These are phyloP conservation scores for Diutina catenulata DNA, from an alignment of 1,139 yeast species.

Conservation along the genomic window DNA sequence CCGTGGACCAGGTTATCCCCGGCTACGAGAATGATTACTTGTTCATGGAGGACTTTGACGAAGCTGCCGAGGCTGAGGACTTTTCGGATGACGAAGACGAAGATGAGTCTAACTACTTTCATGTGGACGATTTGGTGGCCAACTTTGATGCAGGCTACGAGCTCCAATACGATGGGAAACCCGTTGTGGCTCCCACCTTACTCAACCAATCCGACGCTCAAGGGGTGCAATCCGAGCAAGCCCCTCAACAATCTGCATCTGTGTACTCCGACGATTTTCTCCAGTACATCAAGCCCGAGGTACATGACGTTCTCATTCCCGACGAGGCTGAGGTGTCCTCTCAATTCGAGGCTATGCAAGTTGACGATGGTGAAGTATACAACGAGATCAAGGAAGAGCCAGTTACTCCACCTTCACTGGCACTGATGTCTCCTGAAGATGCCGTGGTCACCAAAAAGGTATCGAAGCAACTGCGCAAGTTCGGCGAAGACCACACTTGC, in stretches of 20 bases:
- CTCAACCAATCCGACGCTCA: too few relatives aligned
- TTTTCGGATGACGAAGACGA: constrained; percentile 4
- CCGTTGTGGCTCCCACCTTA: not conserved
- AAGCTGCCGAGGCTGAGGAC: constrained; percentile 4
- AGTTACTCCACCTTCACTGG: not conserved
- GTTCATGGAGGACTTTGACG: constrained; percentile 5
- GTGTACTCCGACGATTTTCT: not conserved
- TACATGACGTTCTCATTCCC: not conserved
- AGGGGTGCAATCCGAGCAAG: too few relatives aligned
- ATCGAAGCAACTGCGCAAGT: not conserved
- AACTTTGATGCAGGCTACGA: not conserved
- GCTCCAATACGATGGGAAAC: not conserved
- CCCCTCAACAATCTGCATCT: too few relatives aligned
- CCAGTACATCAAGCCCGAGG: constrained; percentile 2
- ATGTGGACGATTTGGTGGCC: constrained; percentile 3
- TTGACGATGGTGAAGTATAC: not conserved
- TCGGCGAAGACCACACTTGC: constrained; percentile 23
- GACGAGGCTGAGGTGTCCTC: not conserved
- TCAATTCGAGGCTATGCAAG: constrained; percentile 4
- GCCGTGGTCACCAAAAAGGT: not conserved
- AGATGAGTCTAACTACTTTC: constrained; percentile 1
- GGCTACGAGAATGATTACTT: constrained; percentile 4
- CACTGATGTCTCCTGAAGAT: not conserved
- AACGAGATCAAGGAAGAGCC: not conserved
- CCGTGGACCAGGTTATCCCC: too few relatives aligned